Base-by-base conservation (phyloP, 176 grass and related monocot species). In the Aegilops bicornis region DNA sequence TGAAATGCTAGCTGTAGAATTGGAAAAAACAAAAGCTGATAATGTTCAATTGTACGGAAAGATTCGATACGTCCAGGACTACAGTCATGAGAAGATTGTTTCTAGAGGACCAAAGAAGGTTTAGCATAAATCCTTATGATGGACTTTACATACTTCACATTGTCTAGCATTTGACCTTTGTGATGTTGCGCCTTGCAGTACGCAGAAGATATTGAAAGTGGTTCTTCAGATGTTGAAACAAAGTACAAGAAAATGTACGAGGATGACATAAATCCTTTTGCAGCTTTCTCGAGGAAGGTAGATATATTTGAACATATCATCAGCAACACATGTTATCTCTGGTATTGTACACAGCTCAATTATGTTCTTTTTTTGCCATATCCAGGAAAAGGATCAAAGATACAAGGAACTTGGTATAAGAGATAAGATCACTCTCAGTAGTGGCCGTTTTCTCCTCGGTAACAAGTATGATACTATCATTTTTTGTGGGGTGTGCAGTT, bases 211-310 rank as follows among this genome's bases (percentile, higher is more conserved):
- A 50, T 99, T 94, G 97, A 99, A 94, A 99, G 94, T 85, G 92
- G 97, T 72, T 96, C 84, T 68, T 99, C 97, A 83, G 97, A 99
- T 90, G 97, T 99, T 67, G 97, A 99, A 87, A 89, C 94, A 37
- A 99, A 97, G 86, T 99, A 99, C 87, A 96, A 93, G 85, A 99
- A 94, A 85, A 96, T 99, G 88, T 99, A 99, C 19, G 97, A 99
- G 88, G 97, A 99, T 81, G 97, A 99, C 75, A 99, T 99, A 90
- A 99, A 99, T 84, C 97, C 97, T 30, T 99, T 99, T 99, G 97
- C 97, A 73, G 97, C 97, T 79, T 99, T 99, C 89, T 99, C 97
- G 13, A 99, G 92, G 83, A 99, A 99, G 97, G 97, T 73, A 71
- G 10, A 64, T 17, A 85, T 84, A 45, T 61, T 61, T 73, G 45